Conservation (phyloP, 2,329 filamentous ascomycete species). For the Arthrobotrys entomopaga region DNA sequence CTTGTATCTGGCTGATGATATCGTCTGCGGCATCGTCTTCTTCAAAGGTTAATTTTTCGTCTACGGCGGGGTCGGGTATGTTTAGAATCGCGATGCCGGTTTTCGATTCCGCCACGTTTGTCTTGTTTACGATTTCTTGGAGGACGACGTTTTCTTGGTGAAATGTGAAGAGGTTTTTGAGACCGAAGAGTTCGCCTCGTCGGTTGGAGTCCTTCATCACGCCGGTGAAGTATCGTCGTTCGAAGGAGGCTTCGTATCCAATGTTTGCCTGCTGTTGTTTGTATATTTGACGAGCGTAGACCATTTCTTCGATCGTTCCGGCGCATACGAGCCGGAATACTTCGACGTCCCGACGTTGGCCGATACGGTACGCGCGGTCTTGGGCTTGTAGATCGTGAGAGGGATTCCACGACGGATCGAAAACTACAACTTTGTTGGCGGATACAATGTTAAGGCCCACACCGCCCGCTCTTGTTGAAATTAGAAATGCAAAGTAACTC, state of each 20-base stretch:
- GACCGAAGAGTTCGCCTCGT: conserved; percentile 93
- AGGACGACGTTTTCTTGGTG: conserved; percentile 81
- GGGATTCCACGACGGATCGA: conserved; percentile 98
- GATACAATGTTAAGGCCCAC: conserved; percentile 96
- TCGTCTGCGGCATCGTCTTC: conserved; percentile 17
- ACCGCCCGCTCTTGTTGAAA: conserved; percentile 91
- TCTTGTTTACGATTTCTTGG: conserved; percentile 97
- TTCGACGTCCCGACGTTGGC: conserved; percentile 90
- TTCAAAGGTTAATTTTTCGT: conserved; percentile 16
- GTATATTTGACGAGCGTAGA: conserved; percentile 97
- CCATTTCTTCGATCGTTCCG: conserved; percentile 95
- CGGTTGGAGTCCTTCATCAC: conserved; percentile 84
- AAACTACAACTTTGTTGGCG: conserved; percentile 96
- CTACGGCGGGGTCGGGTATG: conserved; percentile 32
- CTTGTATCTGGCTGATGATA: conserved; percentile 51
- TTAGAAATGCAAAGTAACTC: conserved; percentile 90
- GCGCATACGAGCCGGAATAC: conserved; percentile 91
- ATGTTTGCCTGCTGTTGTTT: conserved; percentile 99
- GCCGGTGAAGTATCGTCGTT: conserved; percentile 93
- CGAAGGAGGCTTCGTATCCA: conserved; percentile 89
- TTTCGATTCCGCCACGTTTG: conserved; percentile 92
- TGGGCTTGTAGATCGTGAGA: conserved; percentile 94
- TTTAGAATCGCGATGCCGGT: conserved; percentile 80
- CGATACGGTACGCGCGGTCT: conserved; percentile 94
- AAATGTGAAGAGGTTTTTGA: conserved; percentile 86